Base-by-base conservation (phyloP, 2,329 filamentous ascomycete genomes). In the Hypoxylon sp. region DNA sequence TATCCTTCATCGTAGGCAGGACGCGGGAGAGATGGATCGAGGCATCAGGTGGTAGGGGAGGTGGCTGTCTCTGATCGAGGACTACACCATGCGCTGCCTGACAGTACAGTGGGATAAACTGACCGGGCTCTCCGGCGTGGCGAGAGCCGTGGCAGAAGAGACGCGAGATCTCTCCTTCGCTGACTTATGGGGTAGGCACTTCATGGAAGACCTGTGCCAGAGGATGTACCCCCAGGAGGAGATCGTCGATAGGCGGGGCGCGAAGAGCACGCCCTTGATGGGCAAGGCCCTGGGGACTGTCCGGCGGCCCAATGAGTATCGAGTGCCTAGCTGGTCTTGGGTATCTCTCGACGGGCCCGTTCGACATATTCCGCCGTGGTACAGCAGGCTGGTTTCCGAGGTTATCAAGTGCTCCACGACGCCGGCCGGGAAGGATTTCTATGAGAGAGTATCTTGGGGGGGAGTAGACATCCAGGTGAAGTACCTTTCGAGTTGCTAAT, bases 1-100 rank as follows among this genome's bases (percentile, higher is more conserved):
- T 63, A 50, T 63, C 63, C 24, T 60, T 60, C 32, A 66, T 59
- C 10, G 48, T 47, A 15, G 56, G 59, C 48, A 59, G 22, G 59
- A 66, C 15, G 34, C 49, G 15, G 56, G 60, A 2, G 60, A 44
- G 6, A 55, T 47, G 20, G 22, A 55, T 24, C 30, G 48, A 10
- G 56, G 56, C n/a, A 30, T 34, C 13, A 54, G 44, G 15, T 60
- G 52, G 56, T 50, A 57, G 10, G 59, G 56, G 6, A 43, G 55
- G 4, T 64, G 56, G 48, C 48, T 64, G 5, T 66, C 50, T 10
- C 20, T 60, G 24, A 32, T 60, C 17, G 53, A 64, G n/a, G 60
- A 58, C 37, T 64, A 56, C 34, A 55, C 56, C 4, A 55, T 53
- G 47, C 59, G 56, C 32, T 52, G 58, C 41, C 11, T 60, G 5